phyloP scores from a whole-genome alignment of 2,329 filamentous ascomycete species.

The Elsinoe necatrix region DNA sequence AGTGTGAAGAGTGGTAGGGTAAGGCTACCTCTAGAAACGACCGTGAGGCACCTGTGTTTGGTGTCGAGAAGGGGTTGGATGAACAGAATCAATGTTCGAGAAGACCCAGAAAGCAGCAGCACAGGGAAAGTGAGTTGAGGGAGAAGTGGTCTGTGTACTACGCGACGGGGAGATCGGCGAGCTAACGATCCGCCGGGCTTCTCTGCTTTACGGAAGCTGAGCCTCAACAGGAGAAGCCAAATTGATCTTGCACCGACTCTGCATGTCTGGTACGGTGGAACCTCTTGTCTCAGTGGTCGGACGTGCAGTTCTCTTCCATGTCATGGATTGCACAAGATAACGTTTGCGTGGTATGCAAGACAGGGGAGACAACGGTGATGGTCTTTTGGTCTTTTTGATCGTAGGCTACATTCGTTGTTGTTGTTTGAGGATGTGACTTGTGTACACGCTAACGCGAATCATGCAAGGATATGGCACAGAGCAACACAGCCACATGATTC shows the following conservation, averaged over 20 bases:
- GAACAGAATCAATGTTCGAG: background rate
- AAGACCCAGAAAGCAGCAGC: background rate
- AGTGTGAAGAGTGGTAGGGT: background rate
- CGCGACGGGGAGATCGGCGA: slow-evolving; percentile 3
- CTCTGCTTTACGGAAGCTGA: background rate
- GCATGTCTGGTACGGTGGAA: background rate
- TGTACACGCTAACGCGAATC: background rate
- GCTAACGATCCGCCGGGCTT: background rate
- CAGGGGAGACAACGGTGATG: background rate
- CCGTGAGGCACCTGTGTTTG: background rate
- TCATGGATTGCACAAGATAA: background rate
- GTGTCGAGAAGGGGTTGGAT: background rate
- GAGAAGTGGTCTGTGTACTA: slow-evolving; percentile 2
- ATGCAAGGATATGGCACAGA: slow-evolving; percentile 2
- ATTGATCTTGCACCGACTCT: background rate
- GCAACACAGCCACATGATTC: background rate
- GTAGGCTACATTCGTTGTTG: background rate
- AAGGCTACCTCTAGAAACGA: slow-evolving; percentile 6
- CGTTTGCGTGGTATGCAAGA: background rate
- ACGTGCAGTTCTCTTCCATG: background rate
- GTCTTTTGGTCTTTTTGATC: background rate
- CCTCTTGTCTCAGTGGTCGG: slow-evolving; percentile 9
- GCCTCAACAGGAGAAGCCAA: slow-evolving; percentile 7
- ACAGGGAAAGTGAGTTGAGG: slow-evolving; percentile 2
- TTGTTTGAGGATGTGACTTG: slow-evolving; percentile 1